Evolutionary conservation across 2,329 filamentous ascomycete genomes (phyloP), one percentile per base, ranked within the genome.

Genomic region (Trichoderma atrobrunneum): DNA sequence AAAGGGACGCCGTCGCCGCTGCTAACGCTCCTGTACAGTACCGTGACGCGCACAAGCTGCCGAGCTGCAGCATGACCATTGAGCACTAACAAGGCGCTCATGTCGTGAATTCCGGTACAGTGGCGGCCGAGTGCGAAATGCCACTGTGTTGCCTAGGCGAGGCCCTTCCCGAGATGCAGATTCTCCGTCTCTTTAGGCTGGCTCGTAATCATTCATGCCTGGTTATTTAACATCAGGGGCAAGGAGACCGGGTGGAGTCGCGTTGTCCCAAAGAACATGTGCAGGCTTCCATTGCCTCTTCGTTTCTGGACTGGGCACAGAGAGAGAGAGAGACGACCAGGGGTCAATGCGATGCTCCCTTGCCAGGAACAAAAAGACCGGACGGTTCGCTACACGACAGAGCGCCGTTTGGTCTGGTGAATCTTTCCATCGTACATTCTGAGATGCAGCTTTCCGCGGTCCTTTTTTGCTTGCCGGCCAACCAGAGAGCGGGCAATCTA

Each of bases 21-120:
- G n/a, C 32, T 26, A 21, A 48, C 48, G 56, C 28, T 26, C 14
- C 34, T 32, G n/a, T 32, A 30, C 32, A 21, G 56, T 51, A 43
- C 36, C 36, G 51, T 39, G 64, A 57, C 48, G n/a, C 64, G 32
- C 64, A n/a, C 48, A 57, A 67, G 48, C 48, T 56, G 36, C 66
- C 66, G 36, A 48, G 66, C 56, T 51, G 66, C 66, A 69, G 56
- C n/a, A 61, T 36, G 48, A 14, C 63, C 63, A 26, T n/a, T 43
- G 39, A 43, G 51, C 48, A 57, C 51, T 56, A 69, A 43, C 39
- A n/a, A 43, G 34, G 6, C 34, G 34, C 34, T 36, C 34, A 36
- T 36, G 34, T 39, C 36, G 16, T 39, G 36, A 39, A 18, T 39
- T 12, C 36, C 43, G 26, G 28, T 28, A 54, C 30, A 32, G 48